Percentiles rank a stretch among this genome's conserved stretches.
Evolutionary conservation across 306 rosid genomes (phyloP).

Genomic region (Inga laurina): DNA sequence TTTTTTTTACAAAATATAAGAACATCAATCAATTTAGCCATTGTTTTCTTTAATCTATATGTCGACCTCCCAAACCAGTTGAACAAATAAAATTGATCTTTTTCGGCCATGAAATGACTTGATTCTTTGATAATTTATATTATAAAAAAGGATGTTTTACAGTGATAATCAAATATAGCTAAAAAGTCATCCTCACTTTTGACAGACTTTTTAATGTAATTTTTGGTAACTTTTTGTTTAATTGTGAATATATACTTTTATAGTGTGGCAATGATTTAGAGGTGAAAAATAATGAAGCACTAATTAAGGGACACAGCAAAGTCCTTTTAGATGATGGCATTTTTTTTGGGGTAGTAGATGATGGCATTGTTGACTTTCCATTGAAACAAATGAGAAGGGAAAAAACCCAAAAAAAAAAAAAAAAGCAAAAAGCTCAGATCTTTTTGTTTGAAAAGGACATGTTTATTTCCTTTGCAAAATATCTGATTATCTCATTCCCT

Average conservation of each 20-base stretch:
- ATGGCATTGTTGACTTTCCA: not conserved
- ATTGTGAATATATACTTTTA: not conserved
- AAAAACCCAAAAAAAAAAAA: not conserved
- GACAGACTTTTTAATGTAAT: not conserved
- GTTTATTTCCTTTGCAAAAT: not conserved
- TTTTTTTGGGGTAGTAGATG: not conserved
- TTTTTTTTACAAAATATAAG: too few species aligned
- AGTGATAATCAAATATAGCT: not conserved
- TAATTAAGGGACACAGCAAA: not conserved
- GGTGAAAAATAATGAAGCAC: not conserved
- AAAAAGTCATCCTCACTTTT: not conserved
- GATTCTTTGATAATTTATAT: not conserved
- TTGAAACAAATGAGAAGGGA: not conserved
- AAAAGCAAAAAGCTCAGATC: not conserved
- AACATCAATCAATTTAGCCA: not conserved
- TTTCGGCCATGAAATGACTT: not conserved
- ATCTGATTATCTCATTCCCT: constrained; percentile 17
- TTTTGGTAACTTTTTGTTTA: not conserved
- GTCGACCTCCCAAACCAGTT: not conserved
- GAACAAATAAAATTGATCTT: not conserved
- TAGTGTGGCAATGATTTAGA: not conserved
- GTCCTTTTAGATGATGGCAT: not conserved
- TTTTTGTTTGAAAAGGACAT: constrained; percentile 27
- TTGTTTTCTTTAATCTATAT: not conserved
- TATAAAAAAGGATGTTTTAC: not conserved